A percentile compares a stretch with the other conserved stretches of the same genome.
Conservation (phyloP, 768 basidiomycete species). For the Boletus barrowsii region DNA sequence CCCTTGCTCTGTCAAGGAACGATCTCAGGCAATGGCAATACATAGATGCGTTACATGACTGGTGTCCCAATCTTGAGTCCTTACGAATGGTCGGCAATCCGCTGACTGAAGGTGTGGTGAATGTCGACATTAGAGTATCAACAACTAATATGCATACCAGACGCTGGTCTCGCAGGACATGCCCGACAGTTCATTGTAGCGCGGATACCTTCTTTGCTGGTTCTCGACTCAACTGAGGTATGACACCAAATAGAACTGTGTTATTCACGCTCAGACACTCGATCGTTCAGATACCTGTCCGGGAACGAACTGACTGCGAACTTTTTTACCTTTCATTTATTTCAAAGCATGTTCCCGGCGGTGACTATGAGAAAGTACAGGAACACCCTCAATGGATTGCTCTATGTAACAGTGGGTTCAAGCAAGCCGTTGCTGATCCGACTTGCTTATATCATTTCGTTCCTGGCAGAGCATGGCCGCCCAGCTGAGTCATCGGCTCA, state of each 20-base stretch:
- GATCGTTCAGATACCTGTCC: constrained; percentile 53
- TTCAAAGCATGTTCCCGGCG: constrained; percentile 41
- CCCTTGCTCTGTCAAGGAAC: constrained; percentile 66
- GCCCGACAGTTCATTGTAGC: constrained; percentile 64
- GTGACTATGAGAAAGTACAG: constrained; percentile 41
- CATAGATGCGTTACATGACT: constrained; percentile 61
- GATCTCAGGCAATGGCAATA: constrained; percentile 53
- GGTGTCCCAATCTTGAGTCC: constrained; percentile 66
- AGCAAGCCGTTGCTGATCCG: background rate
- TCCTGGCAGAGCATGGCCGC: constrained; percentile 53
- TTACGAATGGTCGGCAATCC: constrained; percentile 65
- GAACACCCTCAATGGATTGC: constrained; percentile 64
- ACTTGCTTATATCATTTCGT: background rate
- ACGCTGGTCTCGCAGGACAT: constrained; percentile 35
- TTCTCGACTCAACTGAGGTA: constrained; percentile 65
- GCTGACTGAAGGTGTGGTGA: constrained; percentile 49
- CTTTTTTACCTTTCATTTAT: constrained; percentile 76
- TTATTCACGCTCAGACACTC: constrained; percentile 9
- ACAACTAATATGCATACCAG: constrained; percentile 25
- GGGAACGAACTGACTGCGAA: constrained; percentile 79
- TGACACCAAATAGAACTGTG: constrained; percentile 22
- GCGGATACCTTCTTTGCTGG: constrained; percentile 56
- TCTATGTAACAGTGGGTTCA: constrained; percentile 57
- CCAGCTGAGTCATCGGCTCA: constrained; percentile 37
- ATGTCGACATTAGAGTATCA: background rate